Conservation (phyloP, 495 filamentous ascomycete genomes). For the Xylaria bambusicola region DNA sequence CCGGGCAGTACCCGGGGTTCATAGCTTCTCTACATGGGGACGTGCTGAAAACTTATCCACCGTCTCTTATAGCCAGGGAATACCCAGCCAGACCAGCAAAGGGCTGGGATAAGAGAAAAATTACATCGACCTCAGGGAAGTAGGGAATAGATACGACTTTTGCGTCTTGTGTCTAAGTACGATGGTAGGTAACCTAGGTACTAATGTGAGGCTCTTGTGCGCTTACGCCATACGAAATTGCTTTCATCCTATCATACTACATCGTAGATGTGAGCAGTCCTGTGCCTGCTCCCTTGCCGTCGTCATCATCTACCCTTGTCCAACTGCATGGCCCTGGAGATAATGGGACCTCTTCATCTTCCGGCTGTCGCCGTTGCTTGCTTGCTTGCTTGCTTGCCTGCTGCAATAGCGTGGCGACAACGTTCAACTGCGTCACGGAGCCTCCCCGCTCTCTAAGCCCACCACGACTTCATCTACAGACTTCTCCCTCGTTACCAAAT, state of each 20-base stretch:
- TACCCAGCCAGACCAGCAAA: too few relatives aligned
- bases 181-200: neutral
- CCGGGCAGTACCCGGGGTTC: too few relatives aligned
- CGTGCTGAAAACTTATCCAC: neutral
- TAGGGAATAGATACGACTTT: too few relatives aligned
- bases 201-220: conserved; percentile 16
- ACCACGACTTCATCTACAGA: neutral
- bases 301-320: neutral
- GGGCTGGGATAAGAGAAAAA: neutral
- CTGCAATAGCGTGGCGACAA: neutral
- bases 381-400: too few relatives aligned
- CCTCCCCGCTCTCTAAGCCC: neutral
- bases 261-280: too few relatives aligned
- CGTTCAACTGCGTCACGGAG: neutral
- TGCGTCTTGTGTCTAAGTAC: too few relatives aligned
- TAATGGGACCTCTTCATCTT: neutral
- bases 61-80: too few relatives aligned
- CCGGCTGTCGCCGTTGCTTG: neutral
- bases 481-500: neutral
- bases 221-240: neutral
- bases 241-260: neutral
- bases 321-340: neutral
- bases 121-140: too few relatives aligned
- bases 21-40: neutral
- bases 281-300: neutral